These are phyloP conservation scores for Erodium maritimum DNA, from an alignment of 345 rosid genomes.

Conservation along the genomic window DNA sequence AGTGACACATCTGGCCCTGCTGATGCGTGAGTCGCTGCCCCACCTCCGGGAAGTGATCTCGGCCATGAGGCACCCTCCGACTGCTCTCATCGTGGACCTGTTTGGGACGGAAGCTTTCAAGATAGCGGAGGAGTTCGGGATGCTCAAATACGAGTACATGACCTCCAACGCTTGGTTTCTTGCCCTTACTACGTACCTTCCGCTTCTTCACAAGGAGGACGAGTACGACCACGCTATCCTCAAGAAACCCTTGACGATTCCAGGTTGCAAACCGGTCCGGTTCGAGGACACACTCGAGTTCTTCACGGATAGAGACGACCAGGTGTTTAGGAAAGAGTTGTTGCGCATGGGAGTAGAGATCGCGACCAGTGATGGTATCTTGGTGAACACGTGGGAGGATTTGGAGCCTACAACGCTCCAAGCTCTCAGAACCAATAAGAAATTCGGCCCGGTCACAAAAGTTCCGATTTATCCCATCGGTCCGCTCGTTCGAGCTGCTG, in stretches of 20 bases:
- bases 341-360: slow-evolving; percentile 12
- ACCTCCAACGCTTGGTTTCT: slow-evolving; percentile 44
- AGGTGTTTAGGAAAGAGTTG: slow-evolving; percentile 11
- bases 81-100: slow-evolving; percentile 36
- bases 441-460: slow-evolving; percentile 10
- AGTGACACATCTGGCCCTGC: slow-evolving; percentile 10
- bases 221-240: slow-evolving; percentile 25
- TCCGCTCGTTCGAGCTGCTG: slow-evolving; percentile 21
- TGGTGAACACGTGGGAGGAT: slow-evolving; percentile 56
- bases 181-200: slow-evolving; percentile 24
- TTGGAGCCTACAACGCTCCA: slow-evolving; percentile 24
- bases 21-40: slow-evolving; percentile 30
- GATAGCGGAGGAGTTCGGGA: slow-evolving; percentile 26
- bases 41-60: slow-evolving; percentile 22
- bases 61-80: slow-evolving; percentile 21
- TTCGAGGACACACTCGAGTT: slow-evolving; percentile 30
- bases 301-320: slow-evolving; percentile 21
- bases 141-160: slow-evolving; percentile 22
- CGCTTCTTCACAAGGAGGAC: slow-evolving; percentile 23
- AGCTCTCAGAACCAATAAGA: slow-evolving; percentile 21
- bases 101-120: slow-evolving; percentile 30
- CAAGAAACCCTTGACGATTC: slow-evolving; percentile 29
- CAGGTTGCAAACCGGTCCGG: slow-evolving; percentile 41
- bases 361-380: slow-evolving; percentile 33
- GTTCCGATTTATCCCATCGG: slow-evolving; percentile 38